Evolutionary conservation across 768 basidiomycete genomes (phyloP).

Genomic region (Lactifluus hygrophoroides): DNA sequence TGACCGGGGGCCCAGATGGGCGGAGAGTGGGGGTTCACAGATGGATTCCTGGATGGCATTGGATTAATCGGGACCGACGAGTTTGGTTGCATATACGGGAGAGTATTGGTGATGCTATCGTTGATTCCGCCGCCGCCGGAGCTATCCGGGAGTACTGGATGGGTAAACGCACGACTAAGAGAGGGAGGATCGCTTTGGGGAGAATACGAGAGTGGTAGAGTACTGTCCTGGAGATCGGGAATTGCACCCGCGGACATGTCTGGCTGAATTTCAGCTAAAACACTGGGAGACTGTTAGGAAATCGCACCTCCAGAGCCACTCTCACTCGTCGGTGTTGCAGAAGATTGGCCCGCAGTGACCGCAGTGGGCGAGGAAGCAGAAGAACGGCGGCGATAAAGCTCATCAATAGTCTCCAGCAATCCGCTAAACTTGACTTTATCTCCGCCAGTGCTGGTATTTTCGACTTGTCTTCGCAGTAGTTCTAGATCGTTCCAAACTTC

Average conservation of each 20-base stretch:
- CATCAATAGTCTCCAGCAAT: neutral
- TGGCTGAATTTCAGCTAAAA: neutral
- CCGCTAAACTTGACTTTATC: neutral
- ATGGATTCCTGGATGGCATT: no score
- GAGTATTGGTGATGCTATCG: neutral
- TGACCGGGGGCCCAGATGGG: neutral
- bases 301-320: neutral
- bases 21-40: neutral
- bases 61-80: no score
- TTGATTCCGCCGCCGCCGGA: neutral
- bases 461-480: neutral
- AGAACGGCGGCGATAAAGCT: neutral
- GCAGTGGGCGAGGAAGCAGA: neutral
- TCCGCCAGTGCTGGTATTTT: neutral
- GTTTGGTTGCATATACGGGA: neutral
- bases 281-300: neutral
- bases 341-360: neutral
- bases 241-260: neutral
- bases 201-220: neutral
- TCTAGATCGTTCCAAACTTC: neutral
- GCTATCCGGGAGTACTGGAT: neutral
- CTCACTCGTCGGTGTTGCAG: neutral
- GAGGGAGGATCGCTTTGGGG: neutral
- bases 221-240: neutral
- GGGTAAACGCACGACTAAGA: neutral